Conservation (phyloP, 495 filamentous ascomycete species). For the Aspergillus indologenus region DNA sequence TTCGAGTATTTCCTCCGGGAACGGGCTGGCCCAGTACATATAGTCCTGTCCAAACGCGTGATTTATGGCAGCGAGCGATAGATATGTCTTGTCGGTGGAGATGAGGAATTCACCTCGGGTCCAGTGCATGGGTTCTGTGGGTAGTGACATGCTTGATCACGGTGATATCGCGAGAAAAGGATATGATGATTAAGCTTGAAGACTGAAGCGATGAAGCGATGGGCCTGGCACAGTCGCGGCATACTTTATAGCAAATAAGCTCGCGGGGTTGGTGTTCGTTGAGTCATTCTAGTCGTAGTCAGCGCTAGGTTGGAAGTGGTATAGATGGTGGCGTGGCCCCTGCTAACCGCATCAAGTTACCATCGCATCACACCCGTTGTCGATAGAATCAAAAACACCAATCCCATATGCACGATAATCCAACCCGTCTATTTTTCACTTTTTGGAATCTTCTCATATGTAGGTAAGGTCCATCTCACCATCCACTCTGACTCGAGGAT, state of each 20-base stretch:
- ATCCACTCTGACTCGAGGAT: slow-evolving; percentile 42
- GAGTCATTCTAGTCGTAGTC: no score
- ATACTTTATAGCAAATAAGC: no score
- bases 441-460: neutral
- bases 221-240: no score
- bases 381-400: no score
- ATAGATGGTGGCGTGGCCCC: no score
- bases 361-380: no score
- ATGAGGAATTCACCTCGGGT: neutral
- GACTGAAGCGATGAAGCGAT: no score
- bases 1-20: slow-evolving; percentile 36
- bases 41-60: slow-evolving; percentile 47
- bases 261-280: no score
- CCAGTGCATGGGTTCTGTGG: neutral
- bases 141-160: neutral
- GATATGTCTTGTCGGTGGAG: slow-evolving; percentile 47
- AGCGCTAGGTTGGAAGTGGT: no score
- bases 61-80: slow-evolving; percentile 50
- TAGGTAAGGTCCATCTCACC: slow-evolving; percentile 27
- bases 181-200: neutral
- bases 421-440: no score
- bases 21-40: slow-evolving; percentile 53
- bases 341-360: no score
- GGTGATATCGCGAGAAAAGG: neutral
- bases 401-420: no score